Conservation (phyloP, 2,329 filamentous ascomycete species). For the Emydomyces testavorans region DNA sequence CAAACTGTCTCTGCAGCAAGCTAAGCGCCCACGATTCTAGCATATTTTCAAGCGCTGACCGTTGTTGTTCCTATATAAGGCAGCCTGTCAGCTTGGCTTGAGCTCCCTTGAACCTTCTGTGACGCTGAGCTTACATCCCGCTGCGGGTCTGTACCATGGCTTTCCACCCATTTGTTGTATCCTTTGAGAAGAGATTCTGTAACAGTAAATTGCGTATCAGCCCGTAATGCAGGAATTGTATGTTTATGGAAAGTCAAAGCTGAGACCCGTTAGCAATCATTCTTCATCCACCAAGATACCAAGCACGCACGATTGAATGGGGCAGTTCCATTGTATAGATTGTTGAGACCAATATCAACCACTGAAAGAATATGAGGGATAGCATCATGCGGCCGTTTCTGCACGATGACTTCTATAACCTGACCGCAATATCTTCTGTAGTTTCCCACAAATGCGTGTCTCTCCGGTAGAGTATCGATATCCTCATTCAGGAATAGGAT, state of each 20-base stretch:
- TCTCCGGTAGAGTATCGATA: conserved; percentile 85
- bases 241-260: conserved; percentile 32
- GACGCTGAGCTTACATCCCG: conserved; percentile 31
- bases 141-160: conserved; percentile 42
- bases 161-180: conserved; percentile 65
- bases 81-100: not conserved
- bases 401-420: conserved; percentile 76
- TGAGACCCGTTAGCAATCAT: conserved; percentile 14
- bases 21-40: conserved; percentile 34
- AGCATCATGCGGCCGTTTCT: conserved; percentile 70
- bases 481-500: conserved; percentile 79
- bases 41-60: conserved; percentile 29
- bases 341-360: conserved; percentile 61
- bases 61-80: conserved; percentile 26
- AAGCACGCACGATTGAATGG: conserved; percentile 50
- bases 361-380: conserved; percentile 75
- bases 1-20: conserved; percentile 32
- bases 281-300: not conserved
- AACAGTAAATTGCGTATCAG: conserved; percentile 82
- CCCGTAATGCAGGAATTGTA: conserved; percentile 46
- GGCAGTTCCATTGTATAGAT: conserved; percentile 60
- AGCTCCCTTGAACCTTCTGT: not conserved
- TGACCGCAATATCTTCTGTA: conserved; percentile 83
- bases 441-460: conserved; percentile 90
- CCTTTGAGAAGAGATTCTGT: conserved; percentile 83